Percentiles rank a stretch among this genome's conserved stretches.
These are phyloP conservation scores for Neonectria magnoliae DNA, from an alignment of 2,329 filamentous ascomycete genomes.

Conservation along the genomic window DNA sequence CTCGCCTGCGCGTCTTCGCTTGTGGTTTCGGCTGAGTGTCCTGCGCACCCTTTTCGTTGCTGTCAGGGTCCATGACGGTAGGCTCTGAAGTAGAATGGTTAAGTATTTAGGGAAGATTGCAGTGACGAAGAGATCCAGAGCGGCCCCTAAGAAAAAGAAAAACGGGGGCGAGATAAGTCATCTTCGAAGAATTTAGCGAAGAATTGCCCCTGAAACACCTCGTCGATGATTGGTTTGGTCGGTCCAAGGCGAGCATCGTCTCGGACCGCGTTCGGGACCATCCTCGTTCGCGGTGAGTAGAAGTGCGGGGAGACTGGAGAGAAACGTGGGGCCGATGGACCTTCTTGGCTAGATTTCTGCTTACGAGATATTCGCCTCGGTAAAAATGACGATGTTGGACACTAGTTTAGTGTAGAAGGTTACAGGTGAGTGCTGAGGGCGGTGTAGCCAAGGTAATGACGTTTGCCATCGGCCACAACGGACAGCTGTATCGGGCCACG, in stretches of 20 bases:
- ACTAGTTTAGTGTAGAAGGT: background rate
- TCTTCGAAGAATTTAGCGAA: background rate
- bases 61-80: background rate
- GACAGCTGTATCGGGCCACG: too few species aligned
- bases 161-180: background rate
- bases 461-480: too few species aligned
- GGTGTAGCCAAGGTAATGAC: background rate
- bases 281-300: background rate
- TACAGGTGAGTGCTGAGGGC: background rate
- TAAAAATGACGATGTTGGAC: background rate
- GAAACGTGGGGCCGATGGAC: background rate
- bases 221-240: background rate
- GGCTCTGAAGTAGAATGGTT: background rate
- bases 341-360: background rate
- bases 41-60: background rate
- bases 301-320: background rate
- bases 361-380: conserved; percentile 2
- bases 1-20: conserved; percentile 3
- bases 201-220: background rate
- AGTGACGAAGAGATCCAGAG: background rate
- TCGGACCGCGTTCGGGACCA: background rate
- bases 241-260: background rate
- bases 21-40: background rate
- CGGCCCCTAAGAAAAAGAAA: background rate
- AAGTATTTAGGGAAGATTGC: background rate